Base-by-base conservation (phyloP, 2,329 filamentous ascomycete species). In the Geosmithia flava region DNA sequence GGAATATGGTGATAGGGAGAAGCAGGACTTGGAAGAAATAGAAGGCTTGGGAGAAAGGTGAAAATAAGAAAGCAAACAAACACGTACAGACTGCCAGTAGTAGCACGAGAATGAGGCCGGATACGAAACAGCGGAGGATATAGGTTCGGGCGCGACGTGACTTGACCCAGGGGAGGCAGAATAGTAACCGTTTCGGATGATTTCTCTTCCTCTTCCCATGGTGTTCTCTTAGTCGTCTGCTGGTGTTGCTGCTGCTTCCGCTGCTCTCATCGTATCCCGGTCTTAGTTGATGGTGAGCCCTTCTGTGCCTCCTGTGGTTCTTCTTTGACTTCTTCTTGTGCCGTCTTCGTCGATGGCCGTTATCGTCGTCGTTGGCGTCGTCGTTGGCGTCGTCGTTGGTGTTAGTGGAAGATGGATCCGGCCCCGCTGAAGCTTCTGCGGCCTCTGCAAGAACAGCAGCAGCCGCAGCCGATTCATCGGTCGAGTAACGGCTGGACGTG, bases 81-180 rank as follows among this genome's bases (percentile, higher is more conserved):
- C 23, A 72, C 82, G 68, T 74, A 88, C 85, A 90, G 37, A 85
- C 70, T 47, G 75, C 65, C 42, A 87, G 59, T 44, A 84, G 68
- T 29, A 74, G 58, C 5, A 75, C 59, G 10, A 87, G 62, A 49
- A 87, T 77, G 6, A 75, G 52, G 1, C 82, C 84, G 6, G 85
- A 85, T 7, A 86, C 72, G 20, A 84, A 70, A 57, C 77, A 82
- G 30, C 73, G 72, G 48, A 83, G 57, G 40, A 82, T 70, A 53
- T 80, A 76, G 39, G 67, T 62, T 39, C 78, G 72, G 50, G 78
- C 68, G 47, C 67, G 69, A 45, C 64, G 63, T 42, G 78, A 79
- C 56, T 70, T 70, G 47, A 81, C 60, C 64, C 72, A 73, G 3
- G 78, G 75, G 48, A 78, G 69, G 56, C 75, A 80, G 49, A 72